Evolutionary conservation across 768 basidiomycete genomes (phyloP), one percentile per base, ranked within the genome.

Genomic region (Porphyrellus cyaneotinctus): DNA sequence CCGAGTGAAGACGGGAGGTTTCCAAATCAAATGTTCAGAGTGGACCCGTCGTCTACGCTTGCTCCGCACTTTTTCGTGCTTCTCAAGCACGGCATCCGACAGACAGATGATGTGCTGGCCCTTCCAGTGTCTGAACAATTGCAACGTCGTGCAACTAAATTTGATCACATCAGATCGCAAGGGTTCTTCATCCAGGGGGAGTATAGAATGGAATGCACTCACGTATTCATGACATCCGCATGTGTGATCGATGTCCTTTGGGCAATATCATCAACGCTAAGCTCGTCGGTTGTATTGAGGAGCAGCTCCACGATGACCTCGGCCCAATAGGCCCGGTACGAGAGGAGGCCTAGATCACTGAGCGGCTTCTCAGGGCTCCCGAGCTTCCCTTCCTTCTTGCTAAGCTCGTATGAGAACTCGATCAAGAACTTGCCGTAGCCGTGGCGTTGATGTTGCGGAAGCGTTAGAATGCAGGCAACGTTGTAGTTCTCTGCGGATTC

Each of bases 141-240:
- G 92, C 47, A 97, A 72, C 13, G 92, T 93, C 64, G 91, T 93
- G 66, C 93, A 97, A 20, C 95, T 99, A 53, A 32, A 51, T 56
- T 42, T 58, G 28, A 63, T 58, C 43, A 43, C 56, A 43, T 59
- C 45, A 61, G 22, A 52, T 47, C 37, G 23, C 36, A 35, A 32
- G 42, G 53, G 36, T 30, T n/a, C 10, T 13, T 8, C n/a, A 12
- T 28, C 30, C 12, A 6, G 54, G 23, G 32, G 26, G 37, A 47
- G 15, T 30, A 43, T 48, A 48, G 46, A 53, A 47, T 50, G 53
- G 51, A 57, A 49, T 41, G 13, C 11, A 84, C 93, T 70, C 68
- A 97, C 95, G 97, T 98, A 74, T 97, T 95, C 88, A 95, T 93
- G 52, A 99, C 85, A 69, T 99, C 97, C 28, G 87, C 85, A 61